Percentiles rank a stretch among this genome's conserved stretches.
phyloP scores from a whole-genome alignment of 164 flowering plant species.

The Malania oleifera region DNA sequence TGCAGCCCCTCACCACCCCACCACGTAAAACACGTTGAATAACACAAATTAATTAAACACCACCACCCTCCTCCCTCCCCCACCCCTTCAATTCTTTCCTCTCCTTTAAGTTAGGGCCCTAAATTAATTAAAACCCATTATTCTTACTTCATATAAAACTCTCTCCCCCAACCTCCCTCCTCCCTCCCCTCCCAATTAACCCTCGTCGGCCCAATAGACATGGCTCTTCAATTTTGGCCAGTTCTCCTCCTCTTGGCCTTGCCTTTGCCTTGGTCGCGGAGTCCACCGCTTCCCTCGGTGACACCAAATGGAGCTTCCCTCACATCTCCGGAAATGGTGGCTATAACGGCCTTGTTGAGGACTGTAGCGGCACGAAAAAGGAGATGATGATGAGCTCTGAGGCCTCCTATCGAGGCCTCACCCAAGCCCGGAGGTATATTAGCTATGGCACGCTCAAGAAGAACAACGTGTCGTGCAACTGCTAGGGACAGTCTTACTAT shows the following conservation, averaged over 20 bases:
- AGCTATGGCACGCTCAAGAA: not conserved
- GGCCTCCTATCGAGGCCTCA: not conserved
- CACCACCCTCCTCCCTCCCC: not conserved
- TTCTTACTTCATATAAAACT: not conserved
- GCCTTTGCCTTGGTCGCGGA: slow-evolving; percentile 10
- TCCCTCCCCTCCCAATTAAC: not conserved
- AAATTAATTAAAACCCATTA: too few relatives aligned
- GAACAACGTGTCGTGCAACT: not conserved
- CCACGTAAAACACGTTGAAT: slow-evolving; percentile 3
- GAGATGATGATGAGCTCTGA: not conserved
- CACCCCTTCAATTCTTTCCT: not conserved
- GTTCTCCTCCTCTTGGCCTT: slow-evolving; percentile 17
- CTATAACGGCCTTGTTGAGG: not conserved
- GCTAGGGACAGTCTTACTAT: not conserved
- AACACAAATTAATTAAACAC: not conserved
- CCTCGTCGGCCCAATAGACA: not conserved
- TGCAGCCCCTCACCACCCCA: too few relatives aligned
- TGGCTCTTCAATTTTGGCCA: slow-evolving; percentile 10
- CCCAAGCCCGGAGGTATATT: not conserved
- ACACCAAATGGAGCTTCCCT: not conserved
- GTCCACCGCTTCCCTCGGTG: slow-evolving; percentile 3
- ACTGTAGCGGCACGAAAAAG: not conserved
- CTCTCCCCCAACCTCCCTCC: not conserved
- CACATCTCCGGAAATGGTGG: too few relatives aligned
- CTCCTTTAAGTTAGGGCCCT: slow-evolving; percentile 1